Evolutionary conservation across 371 early-diverging fungal species (phyloP), one percentile per base, ranked within the genome.

Genomic region (Apophysomyces variabilis): DNA sequence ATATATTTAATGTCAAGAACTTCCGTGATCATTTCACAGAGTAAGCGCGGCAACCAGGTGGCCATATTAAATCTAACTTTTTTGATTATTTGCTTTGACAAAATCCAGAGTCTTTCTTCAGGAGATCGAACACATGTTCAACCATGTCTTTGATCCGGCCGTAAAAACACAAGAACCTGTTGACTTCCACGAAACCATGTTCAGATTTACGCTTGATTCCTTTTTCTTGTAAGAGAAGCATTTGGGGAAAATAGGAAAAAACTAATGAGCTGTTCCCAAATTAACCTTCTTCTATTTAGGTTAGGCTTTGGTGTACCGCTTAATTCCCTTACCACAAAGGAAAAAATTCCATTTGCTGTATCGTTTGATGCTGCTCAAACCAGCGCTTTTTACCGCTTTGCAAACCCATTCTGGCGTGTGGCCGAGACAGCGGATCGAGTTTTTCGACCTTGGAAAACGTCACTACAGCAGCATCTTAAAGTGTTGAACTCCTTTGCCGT

Each of bases 1-100:
- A 82, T 56, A 84, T 91, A 26, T 92, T 91, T 66, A 84, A 77
- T 14, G 87, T 83, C 46, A 85, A 80, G 71, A 89, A 88, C 66
- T 89, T 88, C 59, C 78, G 87, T 14, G 82, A 87, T 13, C 76
- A 79, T 38, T 82, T 89, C 58, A 75, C 80, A 67, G 59, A 74
- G 75, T 35, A 73, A 35, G 72, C 21, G 16, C 1, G 2, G 26
- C n/a, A 13, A 45, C 46, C 4, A 3, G 32, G 3, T 26, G 32
- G 32, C 3, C 32, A 26, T 26, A 3, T 26, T 3, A 26, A 26
- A 11, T 11, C 5, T 5, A 4, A 41, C 5, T 11, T 41, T 41
- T 11, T 38, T 18, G 44, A 1, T 26, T 26, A 26, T 26, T 26
- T 26, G 32, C 32, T 26, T 26, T 26, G 32, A 26, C 1, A 1